Evolutionary conservation across 495 filamentous ascomycete genomes (phyloP).

Genomic region (Penicillium cataractarum): DNA sequence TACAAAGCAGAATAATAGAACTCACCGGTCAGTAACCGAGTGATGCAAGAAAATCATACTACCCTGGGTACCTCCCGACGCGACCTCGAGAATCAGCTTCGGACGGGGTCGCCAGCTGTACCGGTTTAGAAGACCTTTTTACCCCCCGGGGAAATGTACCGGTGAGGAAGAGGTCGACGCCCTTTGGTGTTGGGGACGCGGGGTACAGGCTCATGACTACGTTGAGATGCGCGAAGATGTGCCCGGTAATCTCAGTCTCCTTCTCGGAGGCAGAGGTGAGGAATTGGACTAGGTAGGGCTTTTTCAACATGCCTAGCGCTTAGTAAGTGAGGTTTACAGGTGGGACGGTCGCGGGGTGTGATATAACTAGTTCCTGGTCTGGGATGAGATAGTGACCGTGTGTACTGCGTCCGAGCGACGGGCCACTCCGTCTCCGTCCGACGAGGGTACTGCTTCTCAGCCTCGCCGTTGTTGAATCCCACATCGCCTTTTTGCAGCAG

Average conservation of each 20-base stretch:
- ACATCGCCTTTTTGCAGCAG: conserved; percentile 64
- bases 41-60: too few species aligned
- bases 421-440: conserved; percentile 65
- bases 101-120: conserved; percentile 48
- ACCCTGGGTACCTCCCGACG: too few species aligned
- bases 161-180: conserved; percentile 69
- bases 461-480: conserved; percentile 62
- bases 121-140: conserved; percentile 67
- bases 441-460: conserved; percentile 53
- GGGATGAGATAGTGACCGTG: conserved; percentile 55
- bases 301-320: conserved; percentile 55
- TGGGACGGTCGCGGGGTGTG: conserved; percentile 12
- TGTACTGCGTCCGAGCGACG: conserved; percentile 62
- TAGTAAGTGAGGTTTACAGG: conserved; percentile 56
- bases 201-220: conserved; percentile 55
- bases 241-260: conserved; percentile 69
- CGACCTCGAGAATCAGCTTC: too few species aligned
- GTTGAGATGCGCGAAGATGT: conserved; percentile 63
- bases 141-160: conserved; percentile 56
- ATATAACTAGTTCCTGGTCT: conserved; percentile 36
- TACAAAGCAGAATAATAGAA: too few species aligned
- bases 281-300: conserved; percentile 53
- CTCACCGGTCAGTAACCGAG: too few species aligned
- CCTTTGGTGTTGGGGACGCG: conserved; percentile 35
- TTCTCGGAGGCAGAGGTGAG: conserved; percentile 53